Evolutionary conservation across 208 protist species (phyloP), one percentile per base, ranked within the genome.

Genomic region (Trypanosomatidae sp.): DNA sequence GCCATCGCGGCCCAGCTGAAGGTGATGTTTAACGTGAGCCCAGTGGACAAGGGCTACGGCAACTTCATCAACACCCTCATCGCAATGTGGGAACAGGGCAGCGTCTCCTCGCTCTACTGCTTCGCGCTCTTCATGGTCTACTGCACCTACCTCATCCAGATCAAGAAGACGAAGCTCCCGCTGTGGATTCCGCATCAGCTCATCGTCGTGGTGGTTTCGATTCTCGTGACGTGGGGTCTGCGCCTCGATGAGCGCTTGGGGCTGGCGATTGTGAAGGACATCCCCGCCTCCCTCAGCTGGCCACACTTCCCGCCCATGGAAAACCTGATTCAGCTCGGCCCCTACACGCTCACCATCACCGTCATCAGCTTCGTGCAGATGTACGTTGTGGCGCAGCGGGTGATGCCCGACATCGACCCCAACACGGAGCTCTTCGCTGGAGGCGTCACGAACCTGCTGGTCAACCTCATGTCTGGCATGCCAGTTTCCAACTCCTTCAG

Each of bases 161-260:
- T 90, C 67, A 90, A 74, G n/a, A n/a, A n/a, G n/a, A n/a, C n/a
- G n/a, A n/a, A n/a, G n/a, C n/a, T n/a, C n/a, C n/a, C n/a, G n/a
- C n/a, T n/a, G n/a, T n/a, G n/a, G n/a, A n/a, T n/a, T n/a, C 85
- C 85, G 28, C 85, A 90, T 58, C 85, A 86, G 80, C 82, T 90
- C 44, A 87, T 90, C 62, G 82, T 90, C 28, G 77, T 90, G 52
- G 82, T 90, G 33, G 76, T 81, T 2, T 85, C 82, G 17, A 90
- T 74, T 19, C 43, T 84, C 3, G 17, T 90, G 30, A 90, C 85
- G 44, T 80, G 62, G 66, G 53, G 65, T 43, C 74, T 83, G 36
- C 67, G 58, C 1, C 75, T 90, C 7, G 75, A 90, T 62, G 2
- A 77, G 56, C 56, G 65, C 17, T 58, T 74, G 22, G 62, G 73